Evolutionary conservation across 768 basidiomycete genomes (phyloP), one percentile per base, ranked within the genome.

Genomic region (Kwoniella dejecticola): DNA sequence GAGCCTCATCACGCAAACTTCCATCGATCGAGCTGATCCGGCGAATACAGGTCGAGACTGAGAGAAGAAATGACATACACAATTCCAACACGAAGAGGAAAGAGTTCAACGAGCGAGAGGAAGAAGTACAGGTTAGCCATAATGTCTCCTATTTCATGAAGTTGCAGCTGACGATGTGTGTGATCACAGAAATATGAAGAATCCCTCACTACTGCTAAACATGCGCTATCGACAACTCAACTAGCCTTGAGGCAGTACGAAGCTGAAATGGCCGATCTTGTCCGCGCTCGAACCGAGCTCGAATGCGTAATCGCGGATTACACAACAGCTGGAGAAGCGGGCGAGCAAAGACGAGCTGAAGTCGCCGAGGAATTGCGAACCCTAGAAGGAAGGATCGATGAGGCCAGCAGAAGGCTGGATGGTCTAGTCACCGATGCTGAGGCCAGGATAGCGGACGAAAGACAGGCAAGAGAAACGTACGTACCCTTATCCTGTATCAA

Each of bases 221-320:
- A 90, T 64, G 78, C 83, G 5, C 81, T 89, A 3, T 86, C 89
- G n/a, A 87, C 89, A 4, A 82, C 88, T 52, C 80, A 81, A 10
- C 81, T 89, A 30, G 85, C 87, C 1, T 87, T 89, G 17, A 83
- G 86, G 64, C 90, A 93, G 52, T 84, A 86, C 2, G 89, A 90
- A 67, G 79, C 84, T 15, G 95, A 99, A 74, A 83, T 96, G 53
- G 88, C 87, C 2, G 95, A 98, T 70, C 86, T 93, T 41, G 83
- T 92, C 44, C 86, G 90, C 24, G 83, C 88, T 0, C 85, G 88
- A 23, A 95, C 93, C 1, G 90, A 96, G 72, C 81, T 97, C 19
- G 86, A 91, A 68, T 95, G 93, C 68, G 82, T 85, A 19, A 83
- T 98, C 42, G 83, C 83, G 4, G 96, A 98, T 74, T 83, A 94